Conservation (phyloP, 495 filamentous ascomycete species). For the Wilcoxina mikolae region DNA sequence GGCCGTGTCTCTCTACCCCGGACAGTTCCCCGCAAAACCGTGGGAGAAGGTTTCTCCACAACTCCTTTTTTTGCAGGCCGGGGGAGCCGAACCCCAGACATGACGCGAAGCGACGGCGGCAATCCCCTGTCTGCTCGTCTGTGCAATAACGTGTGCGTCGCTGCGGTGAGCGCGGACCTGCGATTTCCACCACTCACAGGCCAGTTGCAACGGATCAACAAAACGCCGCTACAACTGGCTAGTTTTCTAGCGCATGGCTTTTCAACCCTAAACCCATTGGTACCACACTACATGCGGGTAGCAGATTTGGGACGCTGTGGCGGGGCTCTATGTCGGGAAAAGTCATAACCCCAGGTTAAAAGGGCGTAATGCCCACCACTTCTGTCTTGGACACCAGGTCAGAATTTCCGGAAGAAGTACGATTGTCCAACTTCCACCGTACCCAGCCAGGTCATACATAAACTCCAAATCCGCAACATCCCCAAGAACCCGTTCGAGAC, state of each 20-base stretch:
- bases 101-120: not conserved
- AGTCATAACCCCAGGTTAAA: too few species aligned
- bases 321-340: too few species aligned
- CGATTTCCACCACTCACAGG: slow-evolving; percentile 1
- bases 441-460: too few species aligned
- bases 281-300: too few species aligned
- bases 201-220: not conserved
- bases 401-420: too few species aligned
- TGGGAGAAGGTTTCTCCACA: slow-evolving; percentile 2
- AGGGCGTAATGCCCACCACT: too few species aligned
- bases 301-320: too few species aligned
- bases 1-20: not conserved
- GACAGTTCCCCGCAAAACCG: slow-evolving; percentile 1
- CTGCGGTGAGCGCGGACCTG: not conserved
- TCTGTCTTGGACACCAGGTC: too few species aligned
- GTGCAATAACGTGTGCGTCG: not conserved
- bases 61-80: not conserved
- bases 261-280: too few species aligned
- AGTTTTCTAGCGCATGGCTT: not conserved
- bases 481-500: too few species aligned
- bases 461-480: too few species aligned
- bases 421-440: too few species aligned
- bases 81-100: not conserved
- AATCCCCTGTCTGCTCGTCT: not conserved
- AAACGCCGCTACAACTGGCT: not conserved